Base-by-base conservation (phyloP, 495 filamentous ascomycete genomes). In the Pyrenula massariospora region DNA sequence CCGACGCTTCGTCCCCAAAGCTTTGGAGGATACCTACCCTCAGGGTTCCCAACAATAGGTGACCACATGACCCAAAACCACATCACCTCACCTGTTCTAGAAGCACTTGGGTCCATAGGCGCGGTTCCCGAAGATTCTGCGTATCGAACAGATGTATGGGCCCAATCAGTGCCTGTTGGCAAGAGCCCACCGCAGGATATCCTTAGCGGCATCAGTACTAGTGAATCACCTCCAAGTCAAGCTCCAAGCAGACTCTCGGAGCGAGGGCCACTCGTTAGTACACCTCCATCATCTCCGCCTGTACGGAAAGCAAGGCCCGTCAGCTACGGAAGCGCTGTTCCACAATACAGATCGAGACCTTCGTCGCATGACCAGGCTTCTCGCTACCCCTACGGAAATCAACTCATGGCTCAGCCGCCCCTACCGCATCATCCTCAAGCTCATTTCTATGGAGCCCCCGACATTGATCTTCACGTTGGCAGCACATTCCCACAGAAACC, bases 401-500 rank as follows among this genome's bases (percentile, higher is more conserved):
- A 36, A 24, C 48, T 42, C 31, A 5, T 42, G 5, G 15, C 31
- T 15, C 31, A 42, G 55, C 83, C 83, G n/a, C 88, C 89, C 25
- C 80, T 85, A 20, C 89, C 89, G 5, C 89, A 94, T 69, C 79
- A 89, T 54, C 83, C 86, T 0, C 91, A 94, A 68, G 73, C 88
- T 10, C 85, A 91, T 66, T 85, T 79, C 66, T 84, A 82, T 62
- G 73, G 74, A 15, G 69, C 77, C 1, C 83, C 81, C 1, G 76
- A 84, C 21, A 68, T 83, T 21, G 76, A 82, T 42, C 60, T 78
- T 55, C 63, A 74, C 47, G 42, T 66, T 49, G 58, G 60, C 0
- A 48, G 67, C 8, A 61, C 50, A 19, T 21, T 52, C 22, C 50
- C 12, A 11, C 69, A 66, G 36, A 62, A 56, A 31, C 61, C 64